Evolutionary conservation across 805 yeast species (phyloP), one percentile per base, ranked within the genome.

Genomic region (Candida lessepsii): DNA sequence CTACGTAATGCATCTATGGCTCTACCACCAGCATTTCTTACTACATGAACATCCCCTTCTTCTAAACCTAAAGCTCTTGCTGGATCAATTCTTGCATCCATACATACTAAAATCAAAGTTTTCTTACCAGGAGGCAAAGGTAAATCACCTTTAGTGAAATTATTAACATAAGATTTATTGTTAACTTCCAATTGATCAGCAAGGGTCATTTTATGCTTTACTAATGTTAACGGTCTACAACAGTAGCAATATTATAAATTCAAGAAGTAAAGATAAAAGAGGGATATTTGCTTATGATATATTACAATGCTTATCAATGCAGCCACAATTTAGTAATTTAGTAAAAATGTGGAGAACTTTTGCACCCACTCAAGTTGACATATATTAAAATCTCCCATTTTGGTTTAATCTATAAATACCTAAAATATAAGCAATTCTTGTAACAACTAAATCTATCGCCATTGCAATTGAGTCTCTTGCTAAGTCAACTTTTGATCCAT

Each of bases 391-490:
- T 21, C 29, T 25, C 21, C 41, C 45, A 32, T 36, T 35, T 37
- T 56, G 54, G 37, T 62, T 53, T 11, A 67, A 47, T 44, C 67
- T 75, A 61, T 93, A 93, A 33, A 93, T 75, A 7, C 97, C 96
- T 45, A 89, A 58, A 17, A 87, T 49, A 58, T 91, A 93, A 4
- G 97, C 96, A 65, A 88, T 61, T 52, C 99, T 74, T 30, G 95
- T 91, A 14, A 88, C 89, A 28, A 93, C 86, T 61, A 93, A 70
- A 58, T 93, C 99, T 31, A 86, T 75, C 11, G 98, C 98, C 99
- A 93, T 93, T 43, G 76, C 80, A 45, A 93, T 78, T 41, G 91
- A 81, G 61, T 91, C 99, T 49, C 85, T 74, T 7, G 97, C 96
- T 44, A 93, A 71, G 54, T 83, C 96, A 62, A 93, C 84, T 63